Evolutionary conservation across 1,284 basidiomycete genomes (phyloP).

Genomic region (Moniliella sp.): DNA sequence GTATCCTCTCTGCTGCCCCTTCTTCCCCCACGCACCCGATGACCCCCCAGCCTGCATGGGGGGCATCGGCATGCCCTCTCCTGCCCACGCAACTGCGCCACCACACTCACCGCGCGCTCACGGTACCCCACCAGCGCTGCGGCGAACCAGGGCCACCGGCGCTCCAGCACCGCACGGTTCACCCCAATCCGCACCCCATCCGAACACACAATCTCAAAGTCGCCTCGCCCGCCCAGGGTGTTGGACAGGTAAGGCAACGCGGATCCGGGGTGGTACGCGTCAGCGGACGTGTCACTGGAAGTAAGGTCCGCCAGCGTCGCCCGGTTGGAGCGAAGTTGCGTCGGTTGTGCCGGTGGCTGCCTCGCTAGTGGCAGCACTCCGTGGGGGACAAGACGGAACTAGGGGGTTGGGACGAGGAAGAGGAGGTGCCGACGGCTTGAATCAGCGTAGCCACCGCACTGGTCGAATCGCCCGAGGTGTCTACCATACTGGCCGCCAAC

Average conservation of each 20-base stretch:
- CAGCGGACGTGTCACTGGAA: too few relatives aligned
- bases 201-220: conserved; percentile 75
- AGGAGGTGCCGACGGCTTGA: too few relatives aligned
- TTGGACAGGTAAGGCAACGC: conserved; percentile 1
- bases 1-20: background rate
- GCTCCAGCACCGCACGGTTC: conserved; percentile 57
- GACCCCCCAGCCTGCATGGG: background rate
- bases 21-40: background rate
- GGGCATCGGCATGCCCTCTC: background rate
- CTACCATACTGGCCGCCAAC: conserved; percentile 8
- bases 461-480: too few relatives aligned
- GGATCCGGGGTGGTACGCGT: too few relatives aligned
- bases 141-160: conserved; percentile 82
- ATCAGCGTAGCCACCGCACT: too few relatives aligned
- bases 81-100: background rate
- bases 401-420: too few relatives aligned
- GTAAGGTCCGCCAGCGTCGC: too few relatives aligned
- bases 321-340: too few relatives aligned
- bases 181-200: conserved; percentile 64
- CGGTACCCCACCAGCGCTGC: conserved; percentile 39
- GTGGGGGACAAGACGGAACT: too few relatives aligned
- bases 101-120: conserved; percentile 4
- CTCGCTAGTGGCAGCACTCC: too few relatives aligned
- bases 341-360: too few relatives aligned
- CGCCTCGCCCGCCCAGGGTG: conserved; percentile 34